Conservation (phyloP, 495 filamentous ascomycete genomes). For the Lophiostoma macrostomum region DNA sequence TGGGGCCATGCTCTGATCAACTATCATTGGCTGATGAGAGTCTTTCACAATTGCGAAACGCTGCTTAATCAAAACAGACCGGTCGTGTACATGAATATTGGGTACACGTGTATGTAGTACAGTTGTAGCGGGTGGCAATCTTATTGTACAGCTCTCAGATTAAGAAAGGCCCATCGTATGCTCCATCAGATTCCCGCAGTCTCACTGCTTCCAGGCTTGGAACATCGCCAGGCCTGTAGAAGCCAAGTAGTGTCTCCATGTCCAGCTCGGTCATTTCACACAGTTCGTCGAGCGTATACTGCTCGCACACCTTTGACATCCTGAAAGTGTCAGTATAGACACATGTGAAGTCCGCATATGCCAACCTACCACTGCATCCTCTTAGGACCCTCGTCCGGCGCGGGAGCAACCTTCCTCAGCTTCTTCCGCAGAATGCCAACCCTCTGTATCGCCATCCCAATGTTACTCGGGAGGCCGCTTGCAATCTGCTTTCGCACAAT, state of each 20-base stretch:
- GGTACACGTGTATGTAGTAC: background rate
- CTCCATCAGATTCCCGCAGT: slow-evolving; percentile 30
- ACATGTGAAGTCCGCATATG: background rate
- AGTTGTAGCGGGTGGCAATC: background rate
- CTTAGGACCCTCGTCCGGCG: slow-evolving; percentile 70
- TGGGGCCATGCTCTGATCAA: too few species aligned
- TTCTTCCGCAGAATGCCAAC: slow-evolving; percentile 77
- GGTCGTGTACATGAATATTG: too few species aligned
- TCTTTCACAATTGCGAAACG: too few species aligned
- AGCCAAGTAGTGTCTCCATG: slow-evolving; percentile 71
- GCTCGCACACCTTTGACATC: slow-evolving; percentile 90
- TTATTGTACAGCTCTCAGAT: slow-evolving; percentile 19
- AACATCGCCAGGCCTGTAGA: slow-evolving; percentile 54
- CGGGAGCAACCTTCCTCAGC: slow-evolving; percentile 72
- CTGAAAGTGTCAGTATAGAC: slow-evolving; percentile 38
- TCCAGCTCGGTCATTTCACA: slow-evolving; percentile 79
- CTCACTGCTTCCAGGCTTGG: slow-evolving; percentile 40
- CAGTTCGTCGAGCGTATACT: slow-evolving; percentile 81
- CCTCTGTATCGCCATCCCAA: slow-evolving; percentile 77
- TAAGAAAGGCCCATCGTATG: slow-evolving; percentile 40
- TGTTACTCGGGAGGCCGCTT: slow-evolving; percentile 65
- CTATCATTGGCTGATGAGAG: too few species aligned
- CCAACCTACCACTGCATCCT: slow-evolving; percentile 79
- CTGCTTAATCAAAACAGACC: background rate
- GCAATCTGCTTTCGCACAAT: slow-evolving; percentile 83